A percentile compares a stretch with the other conserved stretches of the same genome.
Evolutionary conservation across 768 basidiomycete genomes (phyloP).

Genomic region (Ramaria sp.): DNA sequence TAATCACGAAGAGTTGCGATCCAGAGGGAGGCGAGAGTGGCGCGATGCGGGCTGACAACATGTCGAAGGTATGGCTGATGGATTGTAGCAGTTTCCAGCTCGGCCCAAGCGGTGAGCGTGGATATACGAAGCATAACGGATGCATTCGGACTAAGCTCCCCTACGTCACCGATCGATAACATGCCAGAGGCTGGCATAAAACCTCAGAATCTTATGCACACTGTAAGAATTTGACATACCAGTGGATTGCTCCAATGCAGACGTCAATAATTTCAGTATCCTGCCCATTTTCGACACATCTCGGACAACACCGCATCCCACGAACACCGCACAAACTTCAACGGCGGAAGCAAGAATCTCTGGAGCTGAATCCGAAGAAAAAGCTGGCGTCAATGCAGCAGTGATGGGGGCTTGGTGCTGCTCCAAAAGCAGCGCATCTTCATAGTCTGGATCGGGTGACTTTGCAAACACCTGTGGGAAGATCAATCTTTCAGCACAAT

Average conservation of each 20-base stretch:
- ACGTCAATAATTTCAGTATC: slow-evolving; percentile 80
- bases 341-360: slow-evolving; percentile 91
- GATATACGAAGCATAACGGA: slow-evolving; percentile 92
- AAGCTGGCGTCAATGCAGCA: slow-evolving; percentile 92
- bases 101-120: slow-evolving; percentile 90
- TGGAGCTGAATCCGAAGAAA: slow-evolving; percentile 89
- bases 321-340: slow-evolving; percentile 88
- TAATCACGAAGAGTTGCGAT: slow-evolving; percentile 84
- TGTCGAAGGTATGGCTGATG: slow-evolving; percentile 67
- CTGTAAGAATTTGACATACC: slow-evolving; percentile 32
- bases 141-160: slow-evolving; percentile 85
- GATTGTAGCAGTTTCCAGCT: slow-evolving; percentile 69
- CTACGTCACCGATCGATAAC: slow-evolving; percentile 76
- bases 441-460: slow-evolving; percentile 87
- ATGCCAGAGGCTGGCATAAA: slow-evolving; percentile 58
- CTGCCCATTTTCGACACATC: slow-evolving; percentile 88
- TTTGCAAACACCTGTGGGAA: slow-evolving; percentile 66
- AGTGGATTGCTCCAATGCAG: slow-evolving; percentile 82
- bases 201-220: slow-evolving; percentile 7
- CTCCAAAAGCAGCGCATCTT: slow-evolving; percentile 81
- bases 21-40: slow-evolving; percentile 75
- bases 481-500: slow-evolving; percentile 2
- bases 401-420: slow-evolving; percentile 98
- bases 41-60: slow-evolving; percentile 73
- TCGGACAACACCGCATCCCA: slow-evolving; percentile 90